A percentile compares a stretch with the other conserved stretches of the same genome.
Conservation (phyloP, 2,329 filamentous ascomycete species). For the Microcera coccophila region DNA sequence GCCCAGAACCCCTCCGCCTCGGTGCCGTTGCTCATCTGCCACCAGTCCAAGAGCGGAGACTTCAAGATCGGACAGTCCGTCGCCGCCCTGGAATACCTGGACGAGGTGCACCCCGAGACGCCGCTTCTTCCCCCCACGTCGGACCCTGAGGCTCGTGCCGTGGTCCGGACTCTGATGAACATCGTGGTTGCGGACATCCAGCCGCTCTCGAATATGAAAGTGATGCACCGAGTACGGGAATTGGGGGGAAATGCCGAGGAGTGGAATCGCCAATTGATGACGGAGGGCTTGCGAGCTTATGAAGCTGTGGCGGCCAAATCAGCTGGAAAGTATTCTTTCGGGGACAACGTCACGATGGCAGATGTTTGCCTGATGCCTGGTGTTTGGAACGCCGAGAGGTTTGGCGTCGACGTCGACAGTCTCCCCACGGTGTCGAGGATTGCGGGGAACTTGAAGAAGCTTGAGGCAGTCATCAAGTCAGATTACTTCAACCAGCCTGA, state of each 20-base stretch:
- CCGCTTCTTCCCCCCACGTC: slow-evolving; percentile 48
- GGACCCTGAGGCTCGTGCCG: slow-evolving; percentile 42
- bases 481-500: slow-evolving; percentile 54
- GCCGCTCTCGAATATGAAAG: slow-evolving; percentile 55
- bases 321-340: slow-evolving; percentile 52
- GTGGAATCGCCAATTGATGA: slow-evolving; percentile 52
- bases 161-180: slow-evolving; percentile 48
- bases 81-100: slow-evolving; percentile 59
- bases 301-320: slow-evolving; percentile 40
- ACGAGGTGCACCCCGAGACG: slow-evolving; percentile 46
- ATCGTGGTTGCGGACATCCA: slow-evolving; percentile 58
- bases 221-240: slow-evolving; percentile 46
- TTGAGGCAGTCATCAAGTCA: slow-evolving; percentile 49
- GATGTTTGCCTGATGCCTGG: slow-evolving; percentile 57
- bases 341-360: slow-evolving; percentile 53
- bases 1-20: slow-evolving; percentile 50
- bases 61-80: slow-evolving; percentile 54
- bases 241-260: slow-evolving; percentile 41
- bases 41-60: slow-evolving; percentile 20
- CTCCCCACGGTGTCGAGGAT: slow-evolving; percentile 47
- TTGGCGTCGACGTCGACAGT: slow-evolving; percentile 48
- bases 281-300: slow-evolving; percentile 53
- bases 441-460: slow-evolving; percentile 41
- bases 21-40: slow-evolving; percentile 51
- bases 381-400: slow-evolving; percentile 53